These are phyloP conservation scores for Myxozyma udenii DNA, from an alignment of 805 yeast species.

Conservation along the genomic window DNA sequence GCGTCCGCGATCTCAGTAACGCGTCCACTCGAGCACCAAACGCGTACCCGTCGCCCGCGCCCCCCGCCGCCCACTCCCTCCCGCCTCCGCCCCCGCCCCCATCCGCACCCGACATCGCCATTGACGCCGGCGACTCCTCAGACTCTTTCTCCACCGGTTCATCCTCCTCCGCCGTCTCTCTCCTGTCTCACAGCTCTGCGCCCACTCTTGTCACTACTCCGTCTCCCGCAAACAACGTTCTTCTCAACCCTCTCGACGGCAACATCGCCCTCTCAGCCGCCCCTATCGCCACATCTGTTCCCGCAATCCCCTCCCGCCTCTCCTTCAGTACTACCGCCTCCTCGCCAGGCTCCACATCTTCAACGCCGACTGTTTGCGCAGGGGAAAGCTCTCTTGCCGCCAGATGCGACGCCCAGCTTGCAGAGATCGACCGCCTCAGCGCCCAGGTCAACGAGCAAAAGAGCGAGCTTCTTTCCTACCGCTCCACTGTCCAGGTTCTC, in stretches of 20 bases:
- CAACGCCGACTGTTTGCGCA: slow-evolving; percentile 6
- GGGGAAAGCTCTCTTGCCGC: not conserved
- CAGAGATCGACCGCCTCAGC: slow-evolving; percentile 22
- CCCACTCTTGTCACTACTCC: not conserved
- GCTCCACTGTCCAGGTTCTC: slow-evolving; percentile 20
- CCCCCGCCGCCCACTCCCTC: slow-evolving; percentile 1
- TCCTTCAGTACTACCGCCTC: slow-evolving; percentile 17
- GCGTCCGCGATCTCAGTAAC: slow-evolving; percentile 24
- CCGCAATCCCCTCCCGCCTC: not conserved
- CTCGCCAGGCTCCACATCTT: slow-evolving; percentile 15
- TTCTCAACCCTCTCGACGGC: not conserved
- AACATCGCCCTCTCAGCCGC: not conserved
- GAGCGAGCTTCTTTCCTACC: slow-evolving; percentile 19
- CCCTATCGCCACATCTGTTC: not conserved
- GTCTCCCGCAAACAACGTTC: slow-evolving; percentile 2
- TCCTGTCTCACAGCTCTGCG: not conserved
- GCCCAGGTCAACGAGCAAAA: slow-evolving; percentile 25
- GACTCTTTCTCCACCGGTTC: not conserved
- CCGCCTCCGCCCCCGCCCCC: not conserved
- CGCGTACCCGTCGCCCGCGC: slow-evolving; percentile 1
- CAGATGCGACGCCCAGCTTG: not conserved
- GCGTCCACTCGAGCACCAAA: too few species aligned
- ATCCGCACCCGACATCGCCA: not conserved
- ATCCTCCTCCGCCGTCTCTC: not conserved
- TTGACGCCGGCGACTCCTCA: not conserved